These are phyloP conservation scores for Pterocarpus santalinus DNA, from an alignment of 306 rosid genomes.

Conservation along the genomic window DNA sequence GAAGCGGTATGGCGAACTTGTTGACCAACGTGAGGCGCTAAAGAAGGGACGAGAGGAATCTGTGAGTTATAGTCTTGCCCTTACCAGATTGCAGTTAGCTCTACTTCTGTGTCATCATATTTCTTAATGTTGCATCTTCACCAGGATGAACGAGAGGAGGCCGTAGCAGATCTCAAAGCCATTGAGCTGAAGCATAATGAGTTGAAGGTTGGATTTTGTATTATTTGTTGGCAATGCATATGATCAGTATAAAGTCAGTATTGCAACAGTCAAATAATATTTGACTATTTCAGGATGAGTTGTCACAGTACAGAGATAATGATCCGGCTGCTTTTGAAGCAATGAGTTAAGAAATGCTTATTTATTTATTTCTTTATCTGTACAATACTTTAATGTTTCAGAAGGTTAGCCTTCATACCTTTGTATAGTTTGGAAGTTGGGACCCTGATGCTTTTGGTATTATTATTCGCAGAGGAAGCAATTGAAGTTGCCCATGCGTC, in stretches of 20 bases:
- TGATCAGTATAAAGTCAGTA: constrained; percentile 1
- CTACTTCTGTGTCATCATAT: constrained; percentile 25
- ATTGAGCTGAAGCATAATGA: constrained; percentile 70
- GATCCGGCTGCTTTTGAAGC: constrained; percentile 96
- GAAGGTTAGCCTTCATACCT: constrained; percentile 33
- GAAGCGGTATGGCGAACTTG: constrained; percentile 70
- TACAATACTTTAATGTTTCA: constrained; percentile 3
- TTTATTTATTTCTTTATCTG: constrained; percentile 35
- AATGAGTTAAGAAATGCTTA: constrained; percentile 73
- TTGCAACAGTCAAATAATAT: constrained; percentile 38
- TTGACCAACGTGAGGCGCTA: constrained; percentile 67
- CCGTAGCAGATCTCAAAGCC: constrained; percentile 77
- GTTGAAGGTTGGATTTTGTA: constrained; percentile 71
- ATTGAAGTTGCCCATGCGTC: constrained; percentile 84
- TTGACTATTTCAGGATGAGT: constrained; percentile 67
- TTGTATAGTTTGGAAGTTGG: constrained; percentile 36
- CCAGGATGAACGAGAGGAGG: constrained; percentile 86
- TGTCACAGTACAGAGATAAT: constrained; percentile 85
- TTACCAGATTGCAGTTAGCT: constrained; percentile 32
- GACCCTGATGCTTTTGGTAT: constrained; percentile 46
- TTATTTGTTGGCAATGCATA: constrained; percentile 19
- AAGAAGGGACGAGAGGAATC: constrained; percentile 95
- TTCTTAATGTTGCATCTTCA: constrained; percentile 34
- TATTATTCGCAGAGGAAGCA: constrained; percentile 71
- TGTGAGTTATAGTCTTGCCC: constrained; percentile 60